A percentile compares a stretch with the other conserved stretches of the same genome.
phyloP scores from a whole-genome alignment of 306 rosid species.

The Citrullus amarus region DNA sequence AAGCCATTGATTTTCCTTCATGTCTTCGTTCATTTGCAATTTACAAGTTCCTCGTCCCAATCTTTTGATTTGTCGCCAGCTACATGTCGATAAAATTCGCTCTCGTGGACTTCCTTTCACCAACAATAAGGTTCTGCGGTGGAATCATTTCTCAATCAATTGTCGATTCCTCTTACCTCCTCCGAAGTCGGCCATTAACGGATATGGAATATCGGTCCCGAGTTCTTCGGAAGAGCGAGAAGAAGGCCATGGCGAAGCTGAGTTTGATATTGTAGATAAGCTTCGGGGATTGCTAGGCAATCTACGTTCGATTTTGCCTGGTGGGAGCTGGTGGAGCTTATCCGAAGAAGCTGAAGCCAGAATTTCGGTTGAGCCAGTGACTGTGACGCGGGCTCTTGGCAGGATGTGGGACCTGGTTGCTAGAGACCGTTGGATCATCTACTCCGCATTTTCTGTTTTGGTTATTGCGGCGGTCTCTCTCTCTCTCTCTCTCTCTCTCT shows the following conservation, averaged over 20 bases:
- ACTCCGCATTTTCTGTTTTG: conserved; percentile 66
- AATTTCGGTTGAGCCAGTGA: conserved; percentile 48
- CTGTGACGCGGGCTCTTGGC: conserved; percentile 55
- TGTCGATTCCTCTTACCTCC: conserved; percentile 15
- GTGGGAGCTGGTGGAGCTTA: conserved; percentile 82
- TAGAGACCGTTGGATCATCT: conserved; percentile 68
- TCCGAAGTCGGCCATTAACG: conserved; percentile 45
- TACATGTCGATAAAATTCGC: not conserved
- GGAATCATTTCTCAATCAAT: conserved; percentile 4
- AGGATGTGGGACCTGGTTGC: conserved; percentile 86
- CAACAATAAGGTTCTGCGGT: conserved; percentile 2
- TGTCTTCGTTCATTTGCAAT: conserved; percentile 41
- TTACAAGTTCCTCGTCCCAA: conserved; percentile 18
- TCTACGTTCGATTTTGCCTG: conserved; percentile 46
- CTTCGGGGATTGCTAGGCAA: conserved; percentile 23
- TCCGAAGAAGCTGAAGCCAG: conserved; percentile 32
- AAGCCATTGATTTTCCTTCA: conserved; percentile 13
- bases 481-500: not conserved
- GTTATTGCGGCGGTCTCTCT: conserved; percentile 58
- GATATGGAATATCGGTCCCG: conserved; percentile 38
- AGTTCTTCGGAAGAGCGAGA: conserved; percentile 19
- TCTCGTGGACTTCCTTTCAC: conserved; percentile 12
- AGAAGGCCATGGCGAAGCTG: conserved; percentile 6
- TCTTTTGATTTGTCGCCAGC: conserved; percentile 15
- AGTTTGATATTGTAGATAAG: conserved; percentile 18